Evolutionary conservation across 73 alveolate species (phyloP).

Genomic region (Paramecium tetraurelia): DNA sequence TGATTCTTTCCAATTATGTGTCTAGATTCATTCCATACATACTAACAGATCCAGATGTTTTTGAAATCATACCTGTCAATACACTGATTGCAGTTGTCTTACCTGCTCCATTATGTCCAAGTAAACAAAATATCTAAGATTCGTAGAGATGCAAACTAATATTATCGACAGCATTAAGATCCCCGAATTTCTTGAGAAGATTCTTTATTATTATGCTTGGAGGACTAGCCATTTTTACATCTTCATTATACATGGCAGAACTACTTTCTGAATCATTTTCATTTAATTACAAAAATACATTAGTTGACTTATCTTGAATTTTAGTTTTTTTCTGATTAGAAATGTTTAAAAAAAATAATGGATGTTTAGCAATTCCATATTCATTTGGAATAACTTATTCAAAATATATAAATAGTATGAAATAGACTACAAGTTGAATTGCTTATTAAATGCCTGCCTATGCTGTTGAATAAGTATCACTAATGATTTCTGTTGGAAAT

Average conservation of each 20-base stretch:
- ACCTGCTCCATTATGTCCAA: conserved; percentile 77
- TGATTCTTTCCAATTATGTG: conserved; percentile 39
- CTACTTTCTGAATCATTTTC: neutral
- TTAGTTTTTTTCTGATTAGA: neutral
- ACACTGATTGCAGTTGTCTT: conserved; percentile 64
- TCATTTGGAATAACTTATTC: conserved; percentile 80
- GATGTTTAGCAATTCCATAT: conserved; percentile 78
- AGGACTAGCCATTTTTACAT: neutral
- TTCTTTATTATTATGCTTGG: conserved; percentile 31
- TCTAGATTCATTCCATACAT: conserved; percentile 60
- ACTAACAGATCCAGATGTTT: conserved; percentile 67
- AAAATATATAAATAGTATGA: conserved; percentile 71
- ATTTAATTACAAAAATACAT: neutral
- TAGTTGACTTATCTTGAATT: neutral
- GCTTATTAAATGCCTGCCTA: conserved; percentile 25
- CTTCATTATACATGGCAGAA: conserved; percentile 57
- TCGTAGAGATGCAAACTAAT: conserved; percentile 39
- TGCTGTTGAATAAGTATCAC: conserved; percentile 23
- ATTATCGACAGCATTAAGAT: conserved; percentile 48
- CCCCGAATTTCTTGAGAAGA: conserved; percentile 29
- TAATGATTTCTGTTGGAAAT: neutral
- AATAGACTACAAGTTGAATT: conserved; percentile 62
- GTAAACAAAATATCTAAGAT: conserved; percentile 52
- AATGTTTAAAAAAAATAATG: conserved; percentile 57
- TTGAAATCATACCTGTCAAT: conserved; percentile 62